A percentile compares a stretch with the other conserved stretches of the same genome.
phyloP scores from a whole-genome alignment of 257 asterid genomes.

The Salvia miltiorrhiza region DNA sequence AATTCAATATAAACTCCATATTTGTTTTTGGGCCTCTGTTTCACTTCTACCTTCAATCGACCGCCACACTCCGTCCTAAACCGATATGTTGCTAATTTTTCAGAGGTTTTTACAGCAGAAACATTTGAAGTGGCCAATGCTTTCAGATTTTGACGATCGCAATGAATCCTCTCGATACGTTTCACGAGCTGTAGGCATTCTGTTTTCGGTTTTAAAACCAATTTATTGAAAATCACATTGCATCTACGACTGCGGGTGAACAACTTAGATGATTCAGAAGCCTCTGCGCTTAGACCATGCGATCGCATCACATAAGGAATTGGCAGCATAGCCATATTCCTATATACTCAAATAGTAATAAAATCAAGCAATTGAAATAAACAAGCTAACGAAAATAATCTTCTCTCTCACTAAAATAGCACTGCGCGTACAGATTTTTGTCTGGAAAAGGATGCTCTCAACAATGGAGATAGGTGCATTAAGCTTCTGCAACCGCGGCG shows the following conservation, averaged over 20 bases:
- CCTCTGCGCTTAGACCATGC: conserved; percentile 39
- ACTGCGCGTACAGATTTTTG: background rate
- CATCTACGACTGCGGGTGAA: conserved; percentile 22
- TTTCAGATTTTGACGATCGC: conserved; percentile 29
- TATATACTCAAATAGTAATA: conserved; percentile 9
- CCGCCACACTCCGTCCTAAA: conserved; percentile 70
- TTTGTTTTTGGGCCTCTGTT: conserved; percentile 35
- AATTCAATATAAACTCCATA: conserved; percentile 52
- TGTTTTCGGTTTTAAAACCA: conserved; percentile 23
- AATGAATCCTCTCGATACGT: conserved; percentile 23
- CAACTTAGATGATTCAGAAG: conserved; percentile 31
- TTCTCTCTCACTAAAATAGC: background rate
- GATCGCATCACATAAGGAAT: conserved; percentile 37
- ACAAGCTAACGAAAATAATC: background rate
- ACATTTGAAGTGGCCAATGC: conserved; percentile 43
- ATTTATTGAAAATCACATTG: conserved; percentile 24
- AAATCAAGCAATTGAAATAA: background rate
- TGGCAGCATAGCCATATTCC: conserved; percentile 41
- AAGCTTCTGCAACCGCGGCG: background rate
- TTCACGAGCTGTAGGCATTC: conserved; percentile 11
- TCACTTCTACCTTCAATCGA: conserved; percentile 58
- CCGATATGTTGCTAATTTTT: conserved; percentile 42
- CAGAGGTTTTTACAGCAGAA: conserved; percentile 37
- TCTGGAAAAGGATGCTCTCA: background rate
- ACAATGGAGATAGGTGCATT: background rate